These are phyloP conservation scores for Azolla pinnata DNA, from an alignment of 75 land plant species.

Conservation along the genomic window DNA sequence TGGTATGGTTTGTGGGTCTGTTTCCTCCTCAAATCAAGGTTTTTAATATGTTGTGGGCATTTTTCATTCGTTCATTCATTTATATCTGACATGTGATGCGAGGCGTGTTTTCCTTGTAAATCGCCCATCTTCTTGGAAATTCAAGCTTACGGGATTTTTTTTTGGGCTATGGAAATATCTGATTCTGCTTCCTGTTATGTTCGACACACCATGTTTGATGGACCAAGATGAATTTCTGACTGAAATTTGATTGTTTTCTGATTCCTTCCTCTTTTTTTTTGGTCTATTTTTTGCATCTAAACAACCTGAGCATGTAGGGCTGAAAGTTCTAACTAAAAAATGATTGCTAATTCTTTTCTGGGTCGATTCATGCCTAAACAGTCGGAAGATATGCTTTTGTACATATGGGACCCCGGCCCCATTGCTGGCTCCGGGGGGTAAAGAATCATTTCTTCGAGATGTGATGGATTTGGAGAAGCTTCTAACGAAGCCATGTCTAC, in stretches of 20 bases:
- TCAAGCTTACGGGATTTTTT: too few relatives aligned
- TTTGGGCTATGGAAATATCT: too few relatives aligned
- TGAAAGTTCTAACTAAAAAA: background rate
- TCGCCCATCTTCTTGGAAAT: too few relatives aligned
- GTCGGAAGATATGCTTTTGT: slow-evolving; percentile 75
- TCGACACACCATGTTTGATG: too few relatives aligned
- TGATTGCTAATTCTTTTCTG: background rate
- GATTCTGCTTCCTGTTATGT: too few relatives aligned
- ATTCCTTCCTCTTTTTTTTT: background rate
- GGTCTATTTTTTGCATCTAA: background rate
- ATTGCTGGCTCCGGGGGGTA: slow-evolving; percentile 22
- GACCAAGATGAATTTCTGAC: too few relatives aligned
- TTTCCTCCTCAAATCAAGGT: too few relatives aligned
- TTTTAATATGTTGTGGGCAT: too few relatives aligned
- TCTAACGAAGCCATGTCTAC: slow-evolving; percentile 38
- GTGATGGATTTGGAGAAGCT: slow-evolving; percentile 41
- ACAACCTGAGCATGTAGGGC: background rate
- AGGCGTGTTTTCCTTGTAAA: too few relatives aligned
- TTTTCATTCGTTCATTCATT: too few relatives aligned
- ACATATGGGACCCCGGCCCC: slow-evolving; percentile 53
- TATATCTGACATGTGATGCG: too few relatives aligned
- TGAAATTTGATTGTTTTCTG: background rate
- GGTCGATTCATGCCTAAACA: slow-evolving; percentile 6
- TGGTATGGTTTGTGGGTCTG: too few relatives aligned
- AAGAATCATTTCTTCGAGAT: slow-evolving; percentile 40